Evolutionary conservation across 441 rosid genomes (phyloP).

Genomic region (Metrosideros polymorpha): DNA sequence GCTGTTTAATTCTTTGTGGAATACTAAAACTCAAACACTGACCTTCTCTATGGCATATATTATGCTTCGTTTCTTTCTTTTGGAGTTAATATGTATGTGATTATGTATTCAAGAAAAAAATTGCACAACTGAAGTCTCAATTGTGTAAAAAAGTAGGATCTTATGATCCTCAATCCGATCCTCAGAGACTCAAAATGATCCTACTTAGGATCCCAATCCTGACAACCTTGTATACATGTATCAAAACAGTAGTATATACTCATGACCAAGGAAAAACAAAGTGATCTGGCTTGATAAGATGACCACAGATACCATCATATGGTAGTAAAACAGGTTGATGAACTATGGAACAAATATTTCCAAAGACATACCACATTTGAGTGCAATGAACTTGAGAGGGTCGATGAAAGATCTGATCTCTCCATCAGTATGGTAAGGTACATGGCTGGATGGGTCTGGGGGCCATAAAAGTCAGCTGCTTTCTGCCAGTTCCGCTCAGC

Average conservation of each 20-base stretch:
- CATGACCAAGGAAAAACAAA: background rate
- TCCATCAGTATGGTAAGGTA: constrained; percentile 61
- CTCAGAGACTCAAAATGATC: background rate
- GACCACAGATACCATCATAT: background rate
- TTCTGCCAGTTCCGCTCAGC: constrained; percentile 89
- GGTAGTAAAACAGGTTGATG: background rate
- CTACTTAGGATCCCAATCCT: background rate
- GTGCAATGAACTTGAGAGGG: constrained; percentile 47
- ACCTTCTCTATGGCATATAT: background rate
- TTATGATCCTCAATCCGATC: background rate
- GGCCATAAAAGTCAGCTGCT: constrained; percentile 69
- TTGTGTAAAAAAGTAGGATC: background rate
- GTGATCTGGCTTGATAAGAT: background rate
- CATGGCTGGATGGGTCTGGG: constrained; percentile 65
- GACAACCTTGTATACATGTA: background rate
- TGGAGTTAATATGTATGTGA: background rate
- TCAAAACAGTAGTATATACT: background rate
- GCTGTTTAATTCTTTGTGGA: background rate
- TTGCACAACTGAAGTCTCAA: background rate
- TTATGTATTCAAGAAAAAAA: background rate
- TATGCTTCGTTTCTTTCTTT: background rate
- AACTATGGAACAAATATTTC: background rate
- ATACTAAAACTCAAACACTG: background rate
- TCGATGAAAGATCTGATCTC: constrained; percentile 52
- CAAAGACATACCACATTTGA: constrained; percentile 39